Evolutionary conservation across 2,329 filamentous ascomycete species (phyloP), one percentile per base, ranked within the genome.

Genomic region (Alternaria sp.): DNA sequence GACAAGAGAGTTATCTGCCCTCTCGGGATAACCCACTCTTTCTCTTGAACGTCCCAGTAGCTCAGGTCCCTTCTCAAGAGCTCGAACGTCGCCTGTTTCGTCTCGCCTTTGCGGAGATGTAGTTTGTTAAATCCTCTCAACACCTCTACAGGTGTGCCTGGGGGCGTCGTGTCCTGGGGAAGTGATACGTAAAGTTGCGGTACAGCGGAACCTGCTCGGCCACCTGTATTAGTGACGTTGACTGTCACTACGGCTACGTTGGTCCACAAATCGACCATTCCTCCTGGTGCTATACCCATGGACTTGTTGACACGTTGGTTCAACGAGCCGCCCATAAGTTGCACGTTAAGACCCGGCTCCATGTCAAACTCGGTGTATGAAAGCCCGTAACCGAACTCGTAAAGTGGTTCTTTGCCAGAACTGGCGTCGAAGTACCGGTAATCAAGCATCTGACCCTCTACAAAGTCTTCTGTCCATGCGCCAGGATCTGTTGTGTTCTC

Each of bases 361-460:
- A 45, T 71, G 60, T 15, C 58, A 55, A 81, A 81, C 8, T 71
- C 76, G n/a, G 80, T 79, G 61, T 82, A 82, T 55, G 70, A 75
- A 3, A 81, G 64, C 4, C 79, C 80, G 45, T 78, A 79, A 15
- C 79, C 80, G 55, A 82, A 82, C 14, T 76, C 74, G 55, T 76
- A 81, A 11, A 68, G 69, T 3, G 75, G 67, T 10, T 66, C 71
- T 41, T 41, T 41, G 37, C 64, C 71, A 25, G 78, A 74, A 20
- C 65, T 44, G 2, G 72, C 71, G 65, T 87, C 84, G 58, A 87
- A 86, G 58, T 85, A 81, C 23, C 83, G 82, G 69, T 88, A 87
- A 67, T 87, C 86, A 58, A 87, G 86, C 30, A 85, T 78, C 0
- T 85, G 75, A 0, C 85, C 82, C 67, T 88, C 86, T 7, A 75